Conservation (phyloP, 345 rosid genomes). For the Camelina sativa region DNA sequence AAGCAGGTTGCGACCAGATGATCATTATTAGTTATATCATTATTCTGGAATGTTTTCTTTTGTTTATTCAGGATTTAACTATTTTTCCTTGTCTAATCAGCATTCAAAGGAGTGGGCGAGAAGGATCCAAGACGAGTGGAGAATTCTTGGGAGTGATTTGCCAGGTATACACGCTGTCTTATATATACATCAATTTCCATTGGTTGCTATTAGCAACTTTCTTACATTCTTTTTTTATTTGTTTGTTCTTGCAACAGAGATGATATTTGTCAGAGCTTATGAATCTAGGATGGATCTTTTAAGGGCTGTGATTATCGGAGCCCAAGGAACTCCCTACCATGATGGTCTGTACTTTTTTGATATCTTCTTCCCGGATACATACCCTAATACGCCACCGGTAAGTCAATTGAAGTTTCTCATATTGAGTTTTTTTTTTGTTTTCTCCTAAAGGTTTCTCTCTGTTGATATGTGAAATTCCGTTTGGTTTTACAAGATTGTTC, state of each 20-base stretch:
- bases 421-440: not conserved
- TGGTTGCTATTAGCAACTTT: constrained; percentile 8
- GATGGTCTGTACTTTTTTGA: constrained; percentile 96
- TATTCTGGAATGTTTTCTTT: constrained; percentile 20
- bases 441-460: constrained; percentile 4
- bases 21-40: constrained; percentile 13
- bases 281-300: constrained; percentile 93
- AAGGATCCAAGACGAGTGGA: constrained; percentile 92
- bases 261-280: constrained; percentile 84
- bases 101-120: constrained; percentile 68
- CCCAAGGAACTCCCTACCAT: constrained; percentile 94
- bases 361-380: constrained; percentile 72
- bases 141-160: constrained; percentile 78
- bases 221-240: constrained; percentile 1
- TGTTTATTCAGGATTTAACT: constrained; percentile 9
- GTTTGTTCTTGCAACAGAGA: constrained; percentile 52
- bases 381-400: constrained; percentile 85
- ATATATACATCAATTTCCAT: not conserved
- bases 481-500: constrained; percentile 58
- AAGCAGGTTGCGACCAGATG: constrained; percentile 56
- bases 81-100: constrained; percentile 46
- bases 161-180: constrained; percentile 56
- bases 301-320: constrained; percentile 93
- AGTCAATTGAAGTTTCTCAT: constrained; percentile 31
- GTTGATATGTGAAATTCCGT: constrained; percentile 15